Evolutionary conservation across 257 asterid species (phyloP), one percentile per base, ranked within the genome.

Genomic region (Cordia subcordata): DNA sequence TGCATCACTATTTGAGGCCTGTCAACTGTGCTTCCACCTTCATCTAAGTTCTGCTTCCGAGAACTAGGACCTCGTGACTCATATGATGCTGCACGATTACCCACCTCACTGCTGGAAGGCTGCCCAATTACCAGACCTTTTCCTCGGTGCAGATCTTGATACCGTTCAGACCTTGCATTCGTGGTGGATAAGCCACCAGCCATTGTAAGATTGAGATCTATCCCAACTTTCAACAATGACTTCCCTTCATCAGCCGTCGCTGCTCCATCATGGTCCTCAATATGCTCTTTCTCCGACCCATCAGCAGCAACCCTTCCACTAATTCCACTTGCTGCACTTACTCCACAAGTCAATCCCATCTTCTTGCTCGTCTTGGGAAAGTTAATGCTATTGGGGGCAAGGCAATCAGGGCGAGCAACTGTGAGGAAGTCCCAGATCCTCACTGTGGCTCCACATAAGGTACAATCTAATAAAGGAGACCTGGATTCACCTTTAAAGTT

Each of bases 281-380:
- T 81, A 71, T 86, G 95, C 68, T 86, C 91, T 77, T 89, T 93
- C 40, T 79, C 92, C 57, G 69, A 61, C 32, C 85, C 89, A 78
- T 91, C 88, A 19, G 78, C 77, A 64, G 86, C 93, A 78, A 88
- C 82, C 99, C 95, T 79, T 62, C 97, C 99, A 68, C 79, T 79
- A 73, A 93, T 89, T 66, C 97, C 99, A 76, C 99, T 93, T 11
- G 97, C 97, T n/a, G 99, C 99, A 77, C 99, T 93, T 58, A 67
- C 80, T 49, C 99, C 99, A 16, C 95, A 92, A 19, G 95, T 89
- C 77, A 86, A 75, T 58, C 69, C 79, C 90, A 84, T 79, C 81
- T 93, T 93, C 81, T 89, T 93, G 85, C 75, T 83, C 64, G 94
- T 78, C 68, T 85, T 97, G 5, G 96, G 97, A 67, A 79, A 76